Conservation (phyloP, 805 yeast genomes). For the Metschnikowia hibisci region DNA sequence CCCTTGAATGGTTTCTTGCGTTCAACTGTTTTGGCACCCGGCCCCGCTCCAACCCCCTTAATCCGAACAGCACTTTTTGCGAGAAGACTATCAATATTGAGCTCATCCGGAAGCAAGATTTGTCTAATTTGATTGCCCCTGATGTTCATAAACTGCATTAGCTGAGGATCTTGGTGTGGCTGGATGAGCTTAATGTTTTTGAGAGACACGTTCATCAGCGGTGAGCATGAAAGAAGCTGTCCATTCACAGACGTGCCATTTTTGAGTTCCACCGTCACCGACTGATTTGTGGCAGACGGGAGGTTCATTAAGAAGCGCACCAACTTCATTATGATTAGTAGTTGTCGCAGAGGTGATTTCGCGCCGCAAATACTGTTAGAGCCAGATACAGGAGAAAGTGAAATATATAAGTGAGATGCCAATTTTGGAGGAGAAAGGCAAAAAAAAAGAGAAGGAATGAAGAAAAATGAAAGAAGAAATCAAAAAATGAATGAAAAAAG, state of each 20-base stretch:
- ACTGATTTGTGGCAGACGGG: constrained; percentile 59
- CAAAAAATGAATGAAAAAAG: no score
- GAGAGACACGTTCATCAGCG: constrained; percentile 83
- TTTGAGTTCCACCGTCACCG: constrained; percentile 86
- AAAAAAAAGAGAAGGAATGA: no score
- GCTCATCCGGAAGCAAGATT: constrained; percentile 78
- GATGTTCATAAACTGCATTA: constrained; percentile 73
- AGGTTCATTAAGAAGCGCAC: constrained; percentile 80
- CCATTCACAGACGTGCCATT: constrained; percentile 88
- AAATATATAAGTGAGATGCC: no score
- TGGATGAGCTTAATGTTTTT: constrained; percentile 78
- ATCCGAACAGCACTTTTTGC: constrained; percentile 46
- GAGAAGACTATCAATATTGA: constrained; percentile 64
- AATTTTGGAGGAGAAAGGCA: no score
- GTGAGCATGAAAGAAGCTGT: constrained; percentile 77
- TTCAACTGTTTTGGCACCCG: constrained; percentile 22
- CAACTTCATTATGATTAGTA: constrained; percentile 47
- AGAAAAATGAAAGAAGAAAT: no score
- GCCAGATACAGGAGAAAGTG: no score
- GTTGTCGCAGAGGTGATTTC: background rate
- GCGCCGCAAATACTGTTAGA: no score
- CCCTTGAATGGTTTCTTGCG: constrained; percentile 17
- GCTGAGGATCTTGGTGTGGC: constrained; percentile 62
- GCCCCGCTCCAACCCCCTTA: constrained; percentile 45
- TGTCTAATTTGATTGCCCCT: constrained; percentile 88